Conservation (phyloP, 306 rosid species). For the Heteromeles arbutifolia region DNA sequence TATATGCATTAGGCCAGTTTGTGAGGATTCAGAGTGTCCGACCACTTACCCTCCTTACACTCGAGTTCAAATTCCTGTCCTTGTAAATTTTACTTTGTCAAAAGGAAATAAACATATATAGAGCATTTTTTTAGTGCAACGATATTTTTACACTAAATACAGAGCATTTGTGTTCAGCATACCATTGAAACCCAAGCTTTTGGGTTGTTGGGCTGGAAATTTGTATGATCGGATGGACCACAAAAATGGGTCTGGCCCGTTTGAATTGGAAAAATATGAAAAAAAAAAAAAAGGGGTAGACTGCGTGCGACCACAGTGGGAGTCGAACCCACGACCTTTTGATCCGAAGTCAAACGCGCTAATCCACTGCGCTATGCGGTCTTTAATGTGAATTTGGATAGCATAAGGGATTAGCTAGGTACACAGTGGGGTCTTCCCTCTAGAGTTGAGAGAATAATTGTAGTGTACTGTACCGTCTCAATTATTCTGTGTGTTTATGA, state of each 20-base stretch:
- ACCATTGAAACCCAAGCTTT: too few species aligned
- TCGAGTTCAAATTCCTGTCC: neutral
- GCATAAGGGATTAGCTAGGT: rapidly evolving
- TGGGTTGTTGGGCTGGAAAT: neutral
- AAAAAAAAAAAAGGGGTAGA: neutral
- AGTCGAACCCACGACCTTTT: conserved; percentile 27
- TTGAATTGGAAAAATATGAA: neutral
- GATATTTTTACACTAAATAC: too few species aligned
- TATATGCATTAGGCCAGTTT: neutral
- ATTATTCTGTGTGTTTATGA: too few species aligned
- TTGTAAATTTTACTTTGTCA: neutral
- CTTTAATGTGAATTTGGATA: rapidly evolving
- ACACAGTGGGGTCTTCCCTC: neutral
- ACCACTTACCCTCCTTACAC: neutral
- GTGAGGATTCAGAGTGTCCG: neutral
- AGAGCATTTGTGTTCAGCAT: neutral
- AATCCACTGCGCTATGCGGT: conserved; percentile 27
- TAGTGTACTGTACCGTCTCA: too few species aligned
- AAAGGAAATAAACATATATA: too few species aligned
- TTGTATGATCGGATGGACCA: neutral
- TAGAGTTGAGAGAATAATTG: too few species aligned
- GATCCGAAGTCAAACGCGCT: conserved; percentile 28
- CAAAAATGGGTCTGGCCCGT: neutral
- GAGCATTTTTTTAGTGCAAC: too few species aligned
- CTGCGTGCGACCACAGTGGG: conserved; percentile 8